Evolutionary conservation across 129 eudicot genomes (phyloP).

Genomic region (Kitagawia praeruptora): DNA sequence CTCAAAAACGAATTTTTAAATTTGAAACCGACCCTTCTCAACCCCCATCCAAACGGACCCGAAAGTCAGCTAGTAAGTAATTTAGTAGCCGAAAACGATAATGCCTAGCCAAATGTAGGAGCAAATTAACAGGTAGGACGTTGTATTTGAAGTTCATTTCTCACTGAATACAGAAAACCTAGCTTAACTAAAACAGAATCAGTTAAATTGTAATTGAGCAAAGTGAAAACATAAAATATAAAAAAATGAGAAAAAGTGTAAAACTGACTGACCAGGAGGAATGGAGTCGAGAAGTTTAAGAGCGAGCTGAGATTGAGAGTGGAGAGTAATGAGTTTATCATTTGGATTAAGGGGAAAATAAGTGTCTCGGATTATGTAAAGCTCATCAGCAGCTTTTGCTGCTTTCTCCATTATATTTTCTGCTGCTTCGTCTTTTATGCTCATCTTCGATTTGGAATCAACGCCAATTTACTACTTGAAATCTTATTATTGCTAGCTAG

Average conservation of each 20-base stretch:
- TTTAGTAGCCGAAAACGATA: no score
- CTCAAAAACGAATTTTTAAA: no score
- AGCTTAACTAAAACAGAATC: neutral
- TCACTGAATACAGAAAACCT: neutral
- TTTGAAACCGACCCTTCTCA: no score
- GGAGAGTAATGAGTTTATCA: constrained; percentile 43
- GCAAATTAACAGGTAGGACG: neutral
- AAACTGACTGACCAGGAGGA: constrained; percentile 46
- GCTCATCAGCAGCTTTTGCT: constrained; percentile 49
- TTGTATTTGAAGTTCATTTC: neutral
- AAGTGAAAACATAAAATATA: neutral
- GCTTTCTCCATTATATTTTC: constrained; percentile 39
- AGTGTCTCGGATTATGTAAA: constrained; percentile 67
- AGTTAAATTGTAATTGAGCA: neutral
- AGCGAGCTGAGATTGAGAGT: constrained; percentile 44
- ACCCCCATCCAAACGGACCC: no score
- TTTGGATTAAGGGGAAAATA: constrained; percentile 53
- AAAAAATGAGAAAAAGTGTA: no score
- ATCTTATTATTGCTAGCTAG: no score
- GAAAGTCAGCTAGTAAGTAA: no score
- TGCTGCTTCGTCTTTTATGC: constrained; percentile 11
- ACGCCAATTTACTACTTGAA: no score
- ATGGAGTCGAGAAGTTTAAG: constrained; percentile 72
- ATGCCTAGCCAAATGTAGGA: neutral
- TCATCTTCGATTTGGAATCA: neutral